These are phyloP conservation scores for Ogataea zsoltii DNA, from an alignment of 805 yeast species.

Conservation along the genomic window DNA sequence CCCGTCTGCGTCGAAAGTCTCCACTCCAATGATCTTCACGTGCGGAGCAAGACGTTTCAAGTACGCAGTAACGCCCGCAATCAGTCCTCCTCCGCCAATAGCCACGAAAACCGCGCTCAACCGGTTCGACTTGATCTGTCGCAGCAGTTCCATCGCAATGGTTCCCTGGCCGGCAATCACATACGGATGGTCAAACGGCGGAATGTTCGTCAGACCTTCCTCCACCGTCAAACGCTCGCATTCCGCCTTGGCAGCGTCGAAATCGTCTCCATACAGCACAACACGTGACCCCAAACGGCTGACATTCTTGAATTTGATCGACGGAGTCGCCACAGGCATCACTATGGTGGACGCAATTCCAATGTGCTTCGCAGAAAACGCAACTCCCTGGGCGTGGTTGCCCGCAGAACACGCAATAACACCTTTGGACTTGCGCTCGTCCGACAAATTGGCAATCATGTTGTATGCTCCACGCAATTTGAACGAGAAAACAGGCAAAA, in stretches of 20 bases:
- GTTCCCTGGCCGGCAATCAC: slow-evolving; percentile 99
- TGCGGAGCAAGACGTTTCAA: slow-evolving; percentile 97
- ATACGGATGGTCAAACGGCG: slow-evolving; percentile 98
- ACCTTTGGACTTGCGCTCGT: slow-evolving; percentile 70
- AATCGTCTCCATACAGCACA: slow-evolving; percentile 89
- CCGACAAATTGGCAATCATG: slow-evolving; percentile 85
- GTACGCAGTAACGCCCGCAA: slow-evolving; percentile 89
- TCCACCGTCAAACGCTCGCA: slow-evolving; percentile 70
- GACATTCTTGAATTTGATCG: slow-evolving; percentile 90
- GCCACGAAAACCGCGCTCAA: slow-evolving; percentile 88
- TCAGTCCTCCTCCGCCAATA: slow-evolving; percentile 96
- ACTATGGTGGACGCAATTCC: slow-evolving; percentile 94
- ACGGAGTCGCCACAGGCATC: slow-evolving; percentile 97
- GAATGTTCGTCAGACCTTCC: slow-evolving; percentile 81
- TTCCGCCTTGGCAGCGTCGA: slow-evolving; percentile 92
- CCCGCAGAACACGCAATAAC: slow-evolving; percentile 99
- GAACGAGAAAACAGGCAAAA: slow-evolving; percentile 92
- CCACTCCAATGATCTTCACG: slow-evolving; percentile 92
- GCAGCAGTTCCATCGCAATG: slow-evolving; percentile 85
- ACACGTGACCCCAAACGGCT: slow-evolving; percentile 92
- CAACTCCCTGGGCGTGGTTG: slow-evolving; percentile 99
- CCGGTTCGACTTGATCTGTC: slow-evolving; percentile 78
- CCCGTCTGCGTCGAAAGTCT: slow-evolving; percentile 95
- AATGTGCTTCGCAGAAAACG: slow-evolving; percentile 81
- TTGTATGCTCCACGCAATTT: slow-evolving; percentile 97